Base-by-base conservation (phyloP, 2,329 filamentous ascomycete species). In the Setomelanomma holmii region DNA sequence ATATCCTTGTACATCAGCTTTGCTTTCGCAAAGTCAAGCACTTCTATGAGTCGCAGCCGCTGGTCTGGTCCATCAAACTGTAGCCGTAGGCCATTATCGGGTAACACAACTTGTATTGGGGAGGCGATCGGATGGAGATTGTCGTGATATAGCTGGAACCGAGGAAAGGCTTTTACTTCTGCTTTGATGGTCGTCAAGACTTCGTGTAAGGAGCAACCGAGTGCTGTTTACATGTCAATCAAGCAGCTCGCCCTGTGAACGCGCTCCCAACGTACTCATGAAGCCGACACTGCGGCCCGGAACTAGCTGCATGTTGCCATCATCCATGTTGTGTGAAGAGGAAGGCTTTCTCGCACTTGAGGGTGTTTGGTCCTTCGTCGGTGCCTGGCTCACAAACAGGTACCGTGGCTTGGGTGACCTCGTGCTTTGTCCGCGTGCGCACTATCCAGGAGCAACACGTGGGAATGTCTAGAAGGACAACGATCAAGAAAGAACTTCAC, bases 41-140 rank as follows among this genome's bases (percentile, higher is more conserved):
- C 86, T 75, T 99, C 95, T 63, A 99, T 91, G 55, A 99, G 79
- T 2, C 95, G 89, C 36, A 99, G 79, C 30, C 93, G 86, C 75
- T 99, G 95, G 67, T 98, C 93, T 4, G 90, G 87, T 0, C 93
- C 95, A 71, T 99, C 95, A 70, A 99, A 99, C 36, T 91, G 91
- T 46, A 99, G 79, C 11, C 93, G 89, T 23, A 99, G 75, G 22
- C 95, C 95, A 76, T 98, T 99, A 3, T 86, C 83, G 1, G 93
- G 90, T 4, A 99, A 84, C 16, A 82, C 82, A 49, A 98, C 76
- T 38, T 90, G 80, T 16, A 97, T 84, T 0, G 92, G 90, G 22
- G 90, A 85, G 24, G 81, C 82, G 27, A 97, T 82, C 3, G 95
- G 93, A 11, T 86, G 79, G 14, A 84, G 79, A n/a, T 87, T 82